These are phyloP conservation scores for Sphagnum fallax DNA, from an alignment of 228 moss, liverwort and hornwort genomes.

Conservation along the genomic window DNA sequence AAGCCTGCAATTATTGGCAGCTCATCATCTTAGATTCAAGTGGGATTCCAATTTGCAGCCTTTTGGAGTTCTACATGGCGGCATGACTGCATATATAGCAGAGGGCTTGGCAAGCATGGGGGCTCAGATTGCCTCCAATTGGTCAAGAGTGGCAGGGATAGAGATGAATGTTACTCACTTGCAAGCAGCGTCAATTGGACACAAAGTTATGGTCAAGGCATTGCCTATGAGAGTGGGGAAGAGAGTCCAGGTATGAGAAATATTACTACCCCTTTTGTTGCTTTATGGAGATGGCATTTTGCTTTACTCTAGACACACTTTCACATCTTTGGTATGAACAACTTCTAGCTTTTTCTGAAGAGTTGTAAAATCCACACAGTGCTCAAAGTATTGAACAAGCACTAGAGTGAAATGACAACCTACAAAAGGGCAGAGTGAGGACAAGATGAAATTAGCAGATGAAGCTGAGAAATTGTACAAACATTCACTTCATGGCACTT, in stretches of 20 bases:
- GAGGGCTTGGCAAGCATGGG: constrained; percentile 56
- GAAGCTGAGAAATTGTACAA: no score
- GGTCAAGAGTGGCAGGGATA: constrained; percentile 65
- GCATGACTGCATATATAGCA: constrained; percentile 70
- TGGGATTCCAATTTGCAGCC: constrained; percentile 31
- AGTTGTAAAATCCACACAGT: no score
- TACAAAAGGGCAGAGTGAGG: not conserved
- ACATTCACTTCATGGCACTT: no score
- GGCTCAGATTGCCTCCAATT: constrained; percentile 28
- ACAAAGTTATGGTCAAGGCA: constrained; percentile 56
- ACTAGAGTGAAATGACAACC: not conserved
- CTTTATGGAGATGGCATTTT: no score
- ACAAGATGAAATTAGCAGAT: no score
- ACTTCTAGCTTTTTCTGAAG: no score
- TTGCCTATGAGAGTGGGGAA: constrained; percentile 56
- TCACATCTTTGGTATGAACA: no score
- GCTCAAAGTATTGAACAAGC: no score
- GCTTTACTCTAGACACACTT: no score
- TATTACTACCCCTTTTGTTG: no score
- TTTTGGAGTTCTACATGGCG: constrained; percentile 76
- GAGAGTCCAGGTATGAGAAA: constrained; percentile 52
- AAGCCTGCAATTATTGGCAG: no score
- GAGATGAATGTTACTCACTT: constrained; percentile 63
- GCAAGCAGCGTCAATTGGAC: constrained; percentile 38
- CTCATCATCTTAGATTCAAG: not conserved